Evolutionary conservation across 192 early-diverging fungal genomes (phyloP).

Genomic region (Hyaloraphidium curvatum): DNA sequence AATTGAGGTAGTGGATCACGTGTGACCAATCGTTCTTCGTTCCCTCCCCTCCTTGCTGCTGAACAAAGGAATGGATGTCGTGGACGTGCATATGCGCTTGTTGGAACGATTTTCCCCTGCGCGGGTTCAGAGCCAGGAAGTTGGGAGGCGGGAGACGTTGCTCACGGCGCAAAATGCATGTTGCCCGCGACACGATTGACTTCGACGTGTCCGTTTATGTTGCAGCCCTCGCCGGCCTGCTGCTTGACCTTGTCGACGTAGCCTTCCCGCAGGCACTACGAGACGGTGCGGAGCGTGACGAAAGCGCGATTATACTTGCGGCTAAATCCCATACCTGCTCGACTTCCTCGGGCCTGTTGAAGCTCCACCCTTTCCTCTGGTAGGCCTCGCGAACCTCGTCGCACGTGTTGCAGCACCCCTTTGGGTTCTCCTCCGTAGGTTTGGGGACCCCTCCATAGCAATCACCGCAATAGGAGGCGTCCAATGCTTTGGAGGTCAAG

Average conservation of each 20-base stretch:
- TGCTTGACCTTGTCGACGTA: constrained; percentile 49
- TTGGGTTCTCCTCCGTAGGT: background rate
- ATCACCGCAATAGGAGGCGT: constrained; percentile 53
- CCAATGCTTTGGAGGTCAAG: background rate
- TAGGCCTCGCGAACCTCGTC: constrained; percentile 79
- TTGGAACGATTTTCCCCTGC: no score
- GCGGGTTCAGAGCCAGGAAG: no score
- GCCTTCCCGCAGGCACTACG: constrained; percentile 64
- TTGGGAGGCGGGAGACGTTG: no score
- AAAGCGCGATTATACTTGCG: background rate
- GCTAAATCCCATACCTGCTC: constrained; percentile 42
- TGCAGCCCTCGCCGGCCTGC: constrained; percentile 79
- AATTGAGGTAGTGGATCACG: constrained; percentile 57
- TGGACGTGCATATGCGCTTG: constrained; percentile 2
- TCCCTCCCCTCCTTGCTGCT: background rate
- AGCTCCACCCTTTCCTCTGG: constrained; percentile 60
- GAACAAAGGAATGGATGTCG: background rate
- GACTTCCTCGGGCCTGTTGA: constrained; percentile 45
- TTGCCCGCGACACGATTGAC: constrained; percentile 90
- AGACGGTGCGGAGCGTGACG: background rate
- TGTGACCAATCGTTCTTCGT: constrained; percentile 21
- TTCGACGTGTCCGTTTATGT: constrained; percentile 50
- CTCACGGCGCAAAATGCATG: constrained; percentile 82
- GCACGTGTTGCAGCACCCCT: constrained; percentile 87
- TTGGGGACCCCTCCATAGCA: constrained; percentile 89